Evolutionary conservation across 768 basidiomycete genomes (phyloP), one percentile per base, ranked within the genome.

Genomic region (Collybia nuda): DNA sequence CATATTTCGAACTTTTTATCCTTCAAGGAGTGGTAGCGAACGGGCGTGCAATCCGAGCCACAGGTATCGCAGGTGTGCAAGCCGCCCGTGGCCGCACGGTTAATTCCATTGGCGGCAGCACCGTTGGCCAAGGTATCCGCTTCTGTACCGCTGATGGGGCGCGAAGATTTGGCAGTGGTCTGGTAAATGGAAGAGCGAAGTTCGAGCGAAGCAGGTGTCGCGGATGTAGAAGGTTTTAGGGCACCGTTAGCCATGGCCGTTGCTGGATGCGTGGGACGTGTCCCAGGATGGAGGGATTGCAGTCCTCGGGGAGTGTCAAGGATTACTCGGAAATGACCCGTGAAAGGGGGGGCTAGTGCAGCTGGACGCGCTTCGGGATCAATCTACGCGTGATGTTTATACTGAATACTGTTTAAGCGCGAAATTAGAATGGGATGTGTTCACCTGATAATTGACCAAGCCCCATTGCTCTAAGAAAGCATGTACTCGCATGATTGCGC

Each of bases 381-480:
- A 62, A 99, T 92, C 96, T 99, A 44, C 12, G 32, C 5, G 5
- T 2, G 11, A 2, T 15, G 36, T 53, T 8, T 42, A 29, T 32
- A 37, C 40, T 52, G 29, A 52, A 52, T 24, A 56, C 40, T 51
- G 36, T 35, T 39, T 17, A 37, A 37, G 50, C n/a, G 29, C 44
- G 19, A 37, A 15, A 28, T 24, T 9, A 6, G 28, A 42, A 1
- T 24, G 39, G 3, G 37, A 48, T 23, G 21, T 19, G 62, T 81
- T 49, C 56, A 94, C 96, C 79, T 99, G 97, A 68, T 99, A 99
- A 73, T 99, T 99, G 63, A 99, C 86, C 51, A 99, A 76, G 0
- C 97, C 97, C 97, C 97, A 99, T 62, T 98, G 97, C 66, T 98
- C 97, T 26, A 99, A 77, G 67, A 99, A 98, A 3, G 94, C 95